Conservation (phyloP, 2,329 filamentous ascomycete species). For the Fusarium miscanthi region DNA sequence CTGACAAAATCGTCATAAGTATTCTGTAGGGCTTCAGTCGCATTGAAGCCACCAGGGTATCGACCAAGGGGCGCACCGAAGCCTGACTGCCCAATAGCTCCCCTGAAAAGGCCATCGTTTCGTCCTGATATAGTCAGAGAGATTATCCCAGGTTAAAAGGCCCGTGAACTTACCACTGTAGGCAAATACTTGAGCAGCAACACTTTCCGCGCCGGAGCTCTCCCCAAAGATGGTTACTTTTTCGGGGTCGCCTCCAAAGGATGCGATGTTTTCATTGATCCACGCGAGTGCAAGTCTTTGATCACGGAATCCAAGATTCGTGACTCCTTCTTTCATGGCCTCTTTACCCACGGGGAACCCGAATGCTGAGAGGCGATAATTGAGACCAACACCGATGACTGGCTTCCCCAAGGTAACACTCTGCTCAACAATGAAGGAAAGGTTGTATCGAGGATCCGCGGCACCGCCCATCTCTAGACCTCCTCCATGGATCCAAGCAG, state of each 20-base stretch:
- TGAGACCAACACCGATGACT: conserved; percentile 60
- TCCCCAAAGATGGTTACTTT: conserved; percentile 65
- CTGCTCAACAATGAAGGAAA: conserved; percentile 67
- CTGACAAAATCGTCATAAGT: conserved; percentile 47
- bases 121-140: conserved; percentile 44
- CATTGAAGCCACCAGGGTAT: conserved; percentile 45
- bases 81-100: conserved; percentile 62
- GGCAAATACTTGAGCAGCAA: conserved; percentile 24
- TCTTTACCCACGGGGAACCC: conserved; percentile 58
- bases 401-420: conserved; percentile 58
- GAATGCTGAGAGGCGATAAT: conserved; percentile 61
- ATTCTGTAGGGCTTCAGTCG: conserved; percentile 43
- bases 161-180: conserved; percentile 47
- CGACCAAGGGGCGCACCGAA: conserved; percentile 49
- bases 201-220: conserved; percentile 56
- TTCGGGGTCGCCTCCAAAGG: conserved; percentile 57
- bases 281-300: conserved; percentile 60
- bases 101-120: conserved; percentile 63
- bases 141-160: fast-evolving
- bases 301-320: conserved; percentile 62
- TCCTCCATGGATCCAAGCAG: conserved; percentile 67
- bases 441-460: conserved; percentile 66
- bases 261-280: conserved; percentile 59
- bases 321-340: conserved; percentile 53
- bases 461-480: conserved; percentile 48